phyloP scores from a whole-genome alignment of 768 basidiomycete genomes.

The Pleurotus sapidus region DNA sequence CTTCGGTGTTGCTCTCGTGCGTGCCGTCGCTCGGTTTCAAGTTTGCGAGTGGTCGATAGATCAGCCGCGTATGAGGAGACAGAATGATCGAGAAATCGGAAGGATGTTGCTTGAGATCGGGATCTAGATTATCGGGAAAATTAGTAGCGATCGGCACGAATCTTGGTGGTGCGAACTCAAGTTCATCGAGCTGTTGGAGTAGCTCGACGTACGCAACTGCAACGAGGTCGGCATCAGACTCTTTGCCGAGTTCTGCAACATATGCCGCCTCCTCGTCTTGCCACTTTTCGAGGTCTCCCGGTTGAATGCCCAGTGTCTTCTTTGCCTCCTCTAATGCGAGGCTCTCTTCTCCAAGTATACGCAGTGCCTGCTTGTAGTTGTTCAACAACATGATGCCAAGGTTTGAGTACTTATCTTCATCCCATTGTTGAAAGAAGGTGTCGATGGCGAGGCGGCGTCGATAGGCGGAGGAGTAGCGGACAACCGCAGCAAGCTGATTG shows the following conservation, averaged over 20 bases:
- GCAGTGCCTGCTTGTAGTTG: too few species aligned
- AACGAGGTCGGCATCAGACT: constrained; percentile 9
- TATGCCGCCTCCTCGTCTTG: constrained; percentile 5
- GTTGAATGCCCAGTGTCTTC: too few species aligned
- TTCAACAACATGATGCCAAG: too few species aligned
- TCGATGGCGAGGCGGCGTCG: too few species aligned
- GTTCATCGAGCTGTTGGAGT: constrained; percentile 8
- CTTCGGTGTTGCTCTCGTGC: constrained; percentile 14
- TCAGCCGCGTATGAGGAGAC: constrained; percentile 11
- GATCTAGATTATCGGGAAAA: constrained; percentile 5
- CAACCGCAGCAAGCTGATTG: too few species aligned
- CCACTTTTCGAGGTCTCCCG: constrained; percentile 5
- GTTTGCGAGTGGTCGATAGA: constrained; percentile 17
- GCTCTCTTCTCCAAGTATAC: too few species aligned
- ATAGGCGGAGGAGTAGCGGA: too few species aligned
- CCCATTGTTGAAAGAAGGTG: too few species aligned
- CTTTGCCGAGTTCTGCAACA: constrained; percentile 4
- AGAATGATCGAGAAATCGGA: constrained; percentile 11
- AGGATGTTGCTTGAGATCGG: constrained; percentile 9
- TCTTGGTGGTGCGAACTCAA: constrained; percentile 10
- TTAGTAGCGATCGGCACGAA: not conserved
- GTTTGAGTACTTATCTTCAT: too few species aligned
- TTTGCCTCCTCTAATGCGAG: too few species aligned
- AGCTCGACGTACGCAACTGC: constrained; percentile 6
- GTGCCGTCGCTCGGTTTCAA: constrained; percentile 20